These are phyloP conservation scores for Barbatosphaeria neglecta DNA, from an alignment of 495 filamentous ascomycete genomes.

Conservation along the genomic window DNA sequence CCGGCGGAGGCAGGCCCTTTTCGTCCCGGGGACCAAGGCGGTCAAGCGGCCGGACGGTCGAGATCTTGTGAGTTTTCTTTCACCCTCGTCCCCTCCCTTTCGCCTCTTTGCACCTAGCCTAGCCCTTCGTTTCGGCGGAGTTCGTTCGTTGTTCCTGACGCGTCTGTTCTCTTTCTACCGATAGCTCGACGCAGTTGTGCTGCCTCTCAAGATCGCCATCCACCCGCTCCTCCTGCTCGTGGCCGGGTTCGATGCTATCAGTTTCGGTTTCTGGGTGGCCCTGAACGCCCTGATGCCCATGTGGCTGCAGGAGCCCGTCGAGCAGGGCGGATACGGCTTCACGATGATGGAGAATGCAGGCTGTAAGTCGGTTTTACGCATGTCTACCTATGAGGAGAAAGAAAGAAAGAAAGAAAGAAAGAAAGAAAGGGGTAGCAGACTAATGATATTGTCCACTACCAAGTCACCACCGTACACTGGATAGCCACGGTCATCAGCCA, in stretches of 20 bases:
- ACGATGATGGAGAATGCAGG: constrained; percentile 31
- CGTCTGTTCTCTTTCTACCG: too few species aligned
- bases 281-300: constrained; percentile 21
- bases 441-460: background rate
- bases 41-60: constrained; percentile 14
- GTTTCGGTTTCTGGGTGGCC: constrained; percentile 32
- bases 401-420: too few species aligned
- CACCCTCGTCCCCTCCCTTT: too few species aligned
- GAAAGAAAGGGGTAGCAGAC: too few species aligned
- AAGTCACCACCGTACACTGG: constrained; percentile 38
- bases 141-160: too few species aligned
- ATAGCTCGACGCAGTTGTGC: constrained; percentile 19
- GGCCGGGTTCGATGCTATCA: constrained; percentile 31
- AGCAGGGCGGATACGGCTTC: constrained; percentile 39
- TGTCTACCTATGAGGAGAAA: background rate
- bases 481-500: constrained; percentile 31
- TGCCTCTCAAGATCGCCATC: constrained; percentile 31
- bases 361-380: constrained; percentile 12
- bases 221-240: constrained; percentile 32
- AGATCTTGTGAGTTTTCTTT: constrained; percentile 3
- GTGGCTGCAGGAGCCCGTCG: constrained; percentile 32
- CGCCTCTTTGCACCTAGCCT: too few species aligned
- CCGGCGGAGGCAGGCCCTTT: constrained; percentile 30
- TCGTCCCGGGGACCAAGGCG: constrained; percentile 28
- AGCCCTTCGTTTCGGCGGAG: too few species aligned